A percentile compares a stretch with the other conserved stretches of the same genome.
Conservation (phyloP, 371 early-diverging fungal species). For the Syncephalastrum sp. region DNA sequence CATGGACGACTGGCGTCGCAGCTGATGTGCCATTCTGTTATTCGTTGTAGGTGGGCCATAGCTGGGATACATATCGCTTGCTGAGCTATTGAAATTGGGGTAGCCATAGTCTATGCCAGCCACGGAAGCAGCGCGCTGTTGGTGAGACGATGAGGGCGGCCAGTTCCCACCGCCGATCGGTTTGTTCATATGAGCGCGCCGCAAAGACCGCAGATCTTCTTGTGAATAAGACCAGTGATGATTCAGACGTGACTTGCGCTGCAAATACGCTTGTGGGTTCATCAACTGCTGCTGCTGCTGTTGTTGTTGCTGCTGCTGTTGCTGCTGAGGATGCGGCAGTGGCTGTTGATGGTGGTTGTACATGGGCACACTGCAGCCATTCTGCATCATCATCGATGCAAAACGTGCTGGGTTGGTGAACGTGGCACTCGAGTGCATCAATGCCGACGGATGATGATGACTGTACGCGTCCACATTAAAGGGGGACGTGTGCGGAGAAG, state of each 20-base stretch:
- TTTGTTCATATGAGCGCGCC: conserved; percentile 10
- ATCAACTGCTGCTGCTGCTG: not conserved
- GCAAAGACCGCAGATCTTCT: conserved; percentile 20
- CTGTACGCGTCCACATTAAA: not conserved
- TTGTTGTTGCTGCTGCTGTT: conserved; percentile 1
- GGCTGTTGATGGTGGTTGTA: conserved; percentile 25
- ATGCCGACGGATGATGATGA: conserved; percentile 2
- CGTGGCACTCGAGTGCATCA: conserved; percentile 21
- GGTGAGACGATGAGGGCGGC: conserved; percentile 10
- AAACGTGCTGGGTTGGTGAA: conserved; percentile 19
- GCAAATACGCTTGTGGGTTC: conserved; percentile 6
- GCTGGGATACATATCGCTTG: not conserved
- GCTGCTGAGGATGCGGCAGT: conserved; percentile 10
- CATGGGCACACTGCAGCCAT: conserved; percentile 11
- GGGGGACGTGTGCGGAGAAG: not conserved
- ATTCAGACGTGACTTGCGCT: conserved; percentile 13
- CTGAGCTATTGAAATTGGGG: not conserved
- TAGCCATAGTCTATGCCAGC: not conserved
- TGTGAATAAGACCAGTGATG: conserved; percentile 21
- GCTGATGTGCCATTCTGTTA: conserved; percentile 10
- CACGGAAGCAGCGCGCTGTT: not conserved
- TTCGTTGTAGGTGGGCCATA: not conserved
- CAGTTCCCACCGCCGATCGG: conserved; percentile 15
- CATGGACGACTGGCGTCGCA: conserved; percentile 17
- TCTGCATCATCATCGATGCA: conserved; percentile 19